Evolutionary conservation across 2,329 filamentous ascomycete genomes (phyloP), one percentile per base, ranked within the genome.

Genomic region (Aspergillus uvarum): DNA sequence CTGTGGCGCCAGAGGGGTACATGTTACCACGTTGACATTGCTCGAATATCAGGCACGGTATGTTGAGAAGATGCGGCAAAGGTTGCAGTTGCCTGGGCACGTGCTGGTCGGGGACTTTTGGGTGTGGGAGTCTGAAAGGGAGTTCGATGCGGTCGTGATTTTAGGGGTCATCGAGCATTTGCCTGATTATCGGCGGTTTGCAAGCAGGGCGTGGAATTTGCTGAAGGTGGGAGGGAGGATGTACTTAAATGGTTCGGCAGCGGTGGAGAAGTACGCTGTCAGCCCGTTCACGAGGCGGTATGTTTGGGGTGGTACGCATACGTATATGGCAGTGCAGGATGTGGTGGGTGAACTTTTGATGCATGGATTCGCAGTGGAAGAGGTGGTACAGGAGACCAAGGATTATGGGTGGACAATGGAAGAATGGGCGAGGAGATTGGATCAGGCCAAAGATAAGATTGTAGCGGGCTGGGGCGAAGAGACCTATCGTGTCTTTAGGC

Each of bases 1-100:
- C 22, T 56, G 54, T 42, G n/a, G 54, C n/a, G 42, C 54, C 11
- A 44, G 44, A 5, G 54, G 54, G 6, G 54, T 56, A 14, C 54
- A 56, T 24, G 42, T 54, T 42, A 44, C 38, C 38, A 44, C 38
- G 16, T 44, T 44, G 38, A 44, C 38, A 16, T 44, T 44, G 16
- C 14, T 19, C 38, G 14, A 16, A 44, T 16, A 19, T 10, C 38
- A 44, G 38, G 38, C 38, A 16, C 38, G 38, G 16, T 44, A 44
- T 19, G 16, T 44, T 3, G 38, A 44, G 16, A 7, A 19, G 16
- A 7, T 44, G 38, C 14, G 16, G 38, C 12, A 44, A 19, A 16
- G 38, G 38, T n/a, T 44, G 38, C 38, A 19, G 38, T 16, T 44
- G 16, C 38, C 38, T 16, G 38, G 38, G 14, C 38, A 8, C 14